Base-by-base conservation (phyloP, 192 early-diverging fungal genomes). In the Entomortierella beljakovae region DNA sequence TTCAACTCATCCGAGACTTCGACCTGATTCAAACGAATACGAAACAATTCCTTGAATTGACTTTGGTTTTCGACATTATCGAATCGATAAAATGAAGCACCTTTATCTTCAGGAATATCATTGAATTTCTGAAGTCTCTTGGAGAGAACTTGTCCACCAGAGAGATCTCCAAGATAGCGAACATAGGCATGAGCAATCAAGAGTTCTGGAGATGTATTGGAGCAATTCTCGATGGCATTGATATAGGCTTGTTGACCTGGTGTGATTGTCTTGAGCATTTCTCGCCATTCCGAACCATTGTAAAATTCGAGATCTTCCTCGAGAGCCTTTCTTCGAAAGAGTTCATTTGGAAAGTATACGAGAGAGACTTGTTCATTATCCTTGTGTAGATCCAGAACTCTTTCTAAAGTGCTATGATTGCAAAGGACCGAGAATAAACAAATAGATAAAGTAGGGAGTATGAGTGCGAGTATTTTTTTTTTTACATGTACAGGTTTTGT, bases 141-240 rank as follows among this genome's bases (percentile, higher is more conserved):
- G 20, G 70, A 64, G 29, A 89, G 59, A 31, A 88, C 69, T 38
- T 87, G 85, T 29, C 88, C 88, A 33, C 88, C 87, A 13, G 81
- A 83, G 37, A 89, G 67, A 55, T 89, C 88, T 46, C 86, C 88
- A 7, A 89, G 38, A 53, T 89, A 89, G 7, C 88, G 82, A 11
- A 82, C 61, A 29, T 89, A 89, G 42, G 82, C 68, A 35, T 89
- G 87, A 16, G 88, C 85, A 23, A 86, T 57, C 26, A 89, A 58
- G 8, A 86, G 73, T 26, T 83, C 83, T 25, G 86, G 86, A 4
- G 58, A 29, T 22, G 49, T 62, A 29, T 67, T 56, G 6, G 84
- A 63, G 15, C 84, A 76, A 0, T 49, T 37, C 20, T 83, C 56
- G 63, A 89, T 88, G 18, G 81, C 59, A 9, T 68, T 59, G 22